Conservation (phyloP, 192 early-diverging fungal genomes). For the Podila clonocystis region DNA sequence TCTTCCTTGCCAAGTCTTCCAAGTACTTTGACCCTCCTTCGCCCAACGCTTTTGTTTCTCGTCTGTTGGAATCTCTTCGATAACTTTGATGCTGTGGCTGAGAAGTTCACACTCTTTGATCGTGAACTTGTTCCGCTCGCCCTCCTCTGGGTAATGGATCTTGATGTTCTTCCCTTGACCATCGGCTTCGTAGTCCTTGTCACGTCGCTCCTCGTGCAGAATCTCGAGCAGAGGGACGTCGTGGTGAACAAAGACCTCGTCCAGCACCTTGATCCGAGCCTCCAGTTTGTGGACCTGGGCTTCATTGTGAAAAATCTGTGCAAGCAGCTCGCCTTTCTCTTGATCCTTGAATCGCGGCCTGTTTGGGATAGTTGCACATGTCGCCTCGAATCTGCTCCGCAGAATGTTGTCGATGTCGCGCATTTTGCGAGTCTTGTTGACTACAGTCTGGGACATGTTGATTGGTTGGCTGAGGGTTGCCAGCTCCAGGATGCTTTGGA, state of each 20-base stretch:
- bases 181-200: background rate
- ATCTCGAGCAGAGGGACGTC: background rate
- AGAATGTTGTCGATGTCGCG: conserved; percentile 7
- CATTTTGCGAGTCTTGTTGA: conserved; percentile 16
- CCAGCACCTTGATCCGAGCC: too few species aligned
- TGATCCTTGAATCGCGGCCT: background rate
- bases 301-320: too few species aligned
- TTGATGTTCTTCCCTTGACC: background rate
- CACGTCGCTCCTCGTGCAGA: background rate
- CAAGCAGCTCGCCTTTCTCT: too few species aligned
- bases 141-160: background rate
- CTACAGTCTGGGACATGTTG: background rate
- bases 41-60: too few species aligned
- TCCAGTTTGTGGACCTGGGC: too few species aligned
- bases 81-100: background rate
- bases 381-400: background rate
- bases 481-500: conserved; percentile 2
- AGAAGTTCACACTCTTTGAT: background rate
- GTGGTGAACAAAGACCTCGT: too few species aligned
- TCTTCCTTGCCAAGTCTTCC: background rate
- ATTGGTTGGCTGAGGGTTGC: conserved; percentile 5
- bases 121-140: background rate
- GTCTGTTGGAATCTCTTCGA: background rate
- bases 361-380: background rate
- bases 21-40: too few species aligned